Evolutionary conservation across 108 stramenopile species (phyloP), one percentile per base, ranked within the genome.

Genomic region (Cafeteria roenbergensis): DNA sequence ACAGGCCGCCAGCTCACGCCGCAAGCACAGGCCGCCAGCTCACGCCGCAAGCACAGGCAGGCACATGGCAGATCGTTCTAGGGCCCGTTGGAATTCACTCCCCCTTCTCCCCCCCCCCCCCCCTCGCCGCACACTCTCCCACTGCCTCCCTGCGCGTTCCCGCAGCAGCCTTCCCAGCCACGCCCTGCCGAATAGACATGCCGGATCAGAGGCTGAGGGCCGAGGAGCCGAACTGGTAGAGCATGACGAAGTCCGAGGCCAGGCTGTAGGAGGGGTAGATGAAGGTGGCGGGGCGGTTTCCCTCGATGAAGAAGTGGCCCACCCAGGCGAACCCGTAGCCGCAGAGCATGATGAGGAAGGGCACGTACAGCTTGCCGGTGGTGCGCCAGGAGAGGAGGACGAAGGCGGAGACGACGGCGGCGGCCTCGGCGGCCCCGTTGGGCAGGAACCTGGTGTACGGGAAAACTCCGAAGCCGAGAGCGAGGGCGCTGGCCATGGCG

Each of bases 181-280:
- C 42, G 12, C 12, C 17, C 6, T 17, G 6, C 12, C 42, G 42
- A 6, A 6, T 48, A 17, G 12, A 48, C 12, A 6, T 48, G 12
- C 12, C 12, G 42, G 12, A 48, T 6, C 42, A 48, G 42, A 17
- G 42, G 12, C 42, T 17, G 17, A 6, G 6, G 6, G 42, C 42
- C 42, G 42, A 6, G 6, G 12, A 48, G 6, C 52, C n/a, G n/a
- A 25, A 22, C 21, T 53, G 17, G 21, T 24, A 9, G 52, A n/a
- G 65, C 64, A 71, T 30, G 35, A 2, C 1, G 42, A 71, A 71
- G 56, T 71, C 70, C 1, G 31, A n/a, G 25, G 26, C 12, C 24
- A 71, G 65, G 51, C n/a, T 27, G 34, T 25, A 71, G 2, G 62
- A 21, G n/a, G 70, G 70, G 48, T 71, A 71, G 29, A 71, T 71